Evolutionary conservation across 495 filamentous ascomycete species (phyloP), one percentile per base, ranked within the genome.

Genomic region (Alectoria sarmentosa): DNA sequence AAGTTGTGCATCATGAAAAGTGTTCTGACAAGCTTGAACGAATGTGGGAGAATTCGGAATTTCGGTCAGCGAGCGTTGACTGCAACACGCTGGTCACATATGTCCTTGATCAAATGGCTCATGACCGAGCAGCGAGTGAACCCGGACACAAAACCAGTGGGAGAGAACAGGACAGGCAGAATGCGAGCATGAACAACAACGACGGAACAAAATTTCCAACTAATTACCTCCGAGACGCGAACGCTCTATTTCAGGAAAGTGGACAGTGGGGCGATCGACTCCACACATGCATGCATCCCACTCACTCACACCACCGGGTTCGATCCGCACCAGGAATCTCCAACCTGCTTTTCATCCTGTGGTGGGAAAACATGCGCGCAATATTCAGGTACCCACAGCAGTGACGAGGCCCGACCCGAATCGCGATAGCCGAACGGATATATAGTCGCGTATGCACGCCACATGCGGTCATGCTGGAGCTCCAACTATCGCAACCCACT

Each of bases 361-460:
- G 7, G n/a, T 0, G 1, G n/a, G 26, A 48, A 13, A 13, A 1
- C n/a, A 48, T 48, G 23, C 44, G n/a, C n/a, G 13, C n/a, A 26
- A 2, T 10, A 1, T 26, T 48, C 48, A 52, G 48, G 48, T 52
- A 52, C 48, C 48, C 48, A 52, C 23, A 30, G 9, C 48, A 30
- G 30, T 21, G 48, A n/a, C n/a, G n/a, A n/a, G n/a, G 48, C 48
- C 48, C 48, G 48, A 30, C 48, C 48, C 48, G 48, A 52, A 15
- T 15, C 23, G 48, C 48, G 48, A 52, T 6, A 52, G 5, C 23
- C 48, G 48, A 30, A 30, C 0, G 23, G 26, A 21, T 21, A 44
- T 2, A 49, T 49, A 26, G 2, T 49, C 46, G 46, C 46, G 9
- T 14, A n/a, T 9, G 17, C 6, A 0, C 3, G 23, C 23, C 23